These are phyloP conservation scores for Candida ipomoeae DNA, from an alignment of 805 yeast genomes.

Conservation along the genomic window DNA sequence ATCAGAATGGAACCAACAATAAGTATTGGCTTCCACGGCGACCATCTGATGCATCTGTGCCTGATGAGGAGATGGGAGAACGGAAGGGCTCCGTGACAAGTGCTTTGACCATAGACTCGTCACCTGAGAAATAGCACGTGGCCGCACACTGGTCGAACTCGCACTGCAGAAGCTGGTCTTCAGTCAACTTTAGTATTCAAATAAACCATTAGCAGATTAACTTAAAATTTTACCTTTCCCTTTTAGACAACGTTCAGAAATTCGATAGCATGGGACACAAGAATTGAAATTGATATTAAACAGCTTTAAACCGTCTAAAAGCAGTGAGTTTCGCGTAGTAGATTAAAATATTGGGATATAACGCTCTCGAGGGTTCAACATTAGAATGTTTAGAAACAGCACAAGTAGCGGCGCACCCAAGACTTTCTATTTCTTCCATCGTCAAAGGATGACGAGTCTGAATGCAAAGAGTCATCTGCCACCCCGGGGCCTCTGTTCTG, in stretches of 20 bases:
- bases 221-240: background rate
- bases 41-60: background rate
- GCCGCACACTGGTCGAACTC: too few species aligned
- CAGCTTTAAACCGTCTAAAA: background rate
- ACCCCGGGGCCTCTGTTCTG: constrained; percentile 32
- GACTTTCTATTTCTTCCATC: constrained; percentile 14
- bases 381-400: constrained; percentile 11
- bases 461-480: constrained; percentile 35
- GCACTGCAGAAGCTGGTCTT: background rate
- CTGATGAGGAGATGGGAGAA: background rate
- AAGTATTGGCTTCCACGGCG: constrained; percentile 28
- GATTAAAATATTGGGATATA: background rate
- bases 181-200: background rate
- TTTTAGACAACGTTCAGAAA: background rate
- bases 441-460: constrained; percentile 34
- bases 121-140: background rate
- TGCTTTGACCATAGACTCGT: background rate
- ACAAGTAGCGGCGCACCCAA: constrained; percentile 15
- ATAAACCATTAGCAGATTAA: background rate
- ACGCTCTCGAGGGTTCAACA: background rate
- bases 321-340: background rate
- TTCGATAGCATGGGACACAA: background rate
- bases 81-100: constrained; percentile 2
- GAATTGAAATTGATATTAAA: background rate
- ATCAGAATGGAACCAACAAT: constrained; percentile 33